Base-by-base conservation (phyloP, 495 filamentous ascomycete species). In the Lepraria neglecta region DNA sequence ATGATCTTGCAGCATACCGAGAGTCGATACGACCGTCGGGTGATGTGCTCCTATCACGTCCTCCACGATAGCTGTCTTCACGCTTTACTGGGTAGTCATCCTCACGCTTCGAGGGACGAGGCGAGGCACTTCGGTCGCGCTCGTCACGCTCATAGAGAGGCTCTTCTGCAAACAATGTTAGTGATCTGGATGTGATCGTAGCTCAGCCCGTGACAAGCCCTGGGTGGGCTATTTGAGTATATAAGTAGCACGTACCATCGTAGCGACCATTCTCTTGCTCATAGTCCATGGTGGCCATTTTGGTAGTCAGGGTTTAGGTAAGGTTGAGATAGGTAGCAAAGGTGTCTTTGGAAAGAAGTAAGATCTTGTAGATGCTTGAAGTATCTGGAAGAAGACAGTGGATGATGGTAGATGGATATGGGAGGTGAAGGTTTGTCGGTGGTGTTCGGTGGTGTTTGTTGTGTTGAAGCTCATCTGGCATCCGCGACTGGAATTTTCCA, bases 51-150 rank as follows among this genome's bases (percentile, higher is more conserved):
- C 88, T 85, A 68, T 86, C 85, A 70, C 88, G 87, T 61, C 81
- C 84, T 64, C 85, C 88, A 59, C 81, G 79, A 64, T 84, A 84
- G 62, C 81, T 84, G 65, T 84, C 78, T 9, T 67, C 65, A 21
- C 62, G 65, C 45, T 66, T 66, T 42, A 42, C 50, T 9, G 59
- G 55, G 35, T 65, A 68, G 21, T 68, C 66, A 52, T 68, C 66
- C 51, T 83, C 82, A 65, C 87, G 87, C 65, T 81, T 80, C 65
- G 82, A 77, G 61, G 84, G 84, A 71, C 90, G 89, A 70, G 94
- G 94, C 70, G 95, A 97, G 63, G 92, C 91, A 78, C 91, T 96
- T 72, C 94, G 89, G 63, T 92, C 85, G 72, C 87, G 89, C 12
- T 91, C 87, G 69, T 92, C 85, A 72, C 87, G 89, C 42, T 91